A percentile compares a stretch with the other conserved stretches of the same genome.
Evolutionary conservation across 768 basidiomycete genomes (phyloP).

Genomic region (Crepidotus variabilis): DNA sequence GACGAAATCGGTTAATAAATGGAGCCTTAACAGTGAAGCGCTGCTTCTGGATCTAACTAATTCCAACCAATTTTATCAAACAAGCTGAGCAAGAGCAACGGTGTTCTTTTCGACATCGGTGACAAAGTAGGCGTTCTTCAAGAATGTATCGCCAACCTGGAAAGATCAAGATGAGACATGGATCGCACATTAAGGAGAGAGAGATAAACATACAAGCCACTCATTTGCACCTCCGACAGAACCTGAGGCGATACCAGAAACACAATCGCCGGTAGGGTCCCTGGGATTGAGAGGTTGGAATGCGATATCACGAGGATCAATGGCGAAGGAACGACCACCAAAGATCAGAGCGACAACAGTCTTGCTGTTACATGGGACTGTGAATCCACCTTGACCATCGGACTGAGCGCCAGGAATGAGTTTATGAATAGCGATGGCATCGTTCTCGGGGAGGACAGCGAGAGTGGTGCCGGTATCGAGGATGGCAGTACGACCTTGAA

Average conservation of each 20-base stretch:
- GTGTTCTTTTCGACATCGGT: constrained; percentile 55
- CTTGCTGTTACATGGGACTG: constrained; percentile 44
- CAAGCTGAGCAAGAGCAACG: constrained; percentile 56
- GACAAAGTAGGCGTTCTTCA: constrained; percentile 76
- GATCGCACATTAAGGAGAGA: neutral
- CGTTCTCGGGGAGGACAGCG: constrained; percentile 38
- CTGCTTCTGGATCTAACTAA: neutral
- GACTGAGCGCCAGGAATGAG: constrained; percentile 37
- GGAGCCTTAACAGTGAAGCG: neutral
- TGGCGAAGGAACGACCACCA: constrained; percentile 43
- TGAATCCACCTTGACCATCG: constrained; percentile 46
- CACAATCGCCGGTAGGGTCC: constrained; percentile 58
- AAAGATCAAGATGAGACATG: constrained; percentile 6
- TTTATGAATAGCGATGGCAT: constrained; percentile 38
- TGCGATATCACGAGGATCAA: constrained; percentile 64
- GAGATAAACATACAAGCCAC: constrained; percentile 54
- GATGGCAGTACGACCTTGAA: constrained; percentile 68
- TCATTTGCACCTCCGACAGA: constrained; percentile 54
- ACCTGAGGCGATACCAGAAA: constrained; percentile 67
- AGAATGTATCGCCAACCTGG: constrained; percentile 65
- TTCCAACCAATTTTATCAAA: constrained; percentile 14
- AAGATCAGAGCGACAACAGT: constrained; percentile 44
- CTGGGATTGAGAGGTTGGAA: constrained; percentile 48
- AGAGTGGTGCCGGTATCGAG: constrained; percentile 60
- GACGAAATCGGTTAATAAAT: neutral